phyloP scores from a whole-genome alignment of 768 basidiomycete genomes.

The Chalciporus sphaerocephalus region DNA sequence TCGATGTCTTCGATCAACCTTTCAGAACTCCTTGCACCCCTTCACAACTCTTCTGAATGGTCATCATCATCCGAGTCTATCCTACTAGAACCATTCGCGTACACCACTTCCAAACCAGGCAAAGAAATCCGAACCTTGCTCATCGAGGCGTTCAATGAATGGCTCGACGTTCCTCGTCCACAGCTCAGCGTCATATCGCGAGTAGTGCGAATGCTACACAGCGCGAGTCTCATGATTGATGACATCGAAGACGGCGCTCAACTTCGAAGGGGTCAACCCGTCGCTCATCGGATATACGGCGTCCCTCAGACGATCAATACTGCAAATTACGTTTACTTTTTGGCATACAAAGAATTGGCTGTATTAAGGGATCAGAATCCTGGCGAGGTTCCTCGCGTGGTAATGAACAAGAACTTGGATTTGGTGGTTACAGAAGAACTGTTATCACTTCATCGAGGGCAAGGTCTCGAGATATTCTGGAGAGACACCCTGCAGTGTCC shows the following conservation, averaged over 20 bases:
- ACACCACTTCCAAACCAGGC: constrained; percentile 79
- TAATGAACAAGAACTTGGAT: constrained; percentile 79
- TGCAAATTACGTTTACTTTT: constrained; percentile 95
- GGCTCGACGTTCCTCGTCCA: constrained; percentile 77
- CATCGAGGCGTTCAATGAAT: constrained; percentile 89
- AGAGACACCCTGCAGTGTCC: constrained; percentile 88
- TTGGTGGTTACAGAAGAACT: constrained; percentile 47
- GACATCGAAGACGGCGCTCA: constrained; percentile 93
- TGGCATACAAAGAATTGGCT: constrained; percentile 78
- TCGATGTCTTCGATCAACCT: constrained; percentile 10
- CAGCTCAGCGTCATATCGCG: constrained; percentile 70
- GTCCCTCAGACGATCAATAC: constrained; percentile 96
- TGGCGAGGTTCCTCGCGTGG: constrained; percentile 3
- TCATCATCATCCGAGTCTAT: constrained; percentile 34
- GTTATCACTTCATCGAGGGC: constrained; percentile 87
- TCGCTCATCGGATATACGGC: constrained; percentile 94
- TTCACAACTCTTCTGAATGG: constrained; percentile 21
- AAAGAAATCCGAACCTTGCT: constrained; percentile 88
- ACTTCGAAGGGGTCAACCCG: constrained; percentile 78
- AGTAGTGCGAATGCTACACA: constrained; percentile 92
- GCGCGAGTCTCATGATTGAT: constrained; percentile 90
- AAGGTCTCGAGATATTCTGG: constrained; percentile 94
- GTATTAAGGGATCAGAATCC: constrained; percentile 12
- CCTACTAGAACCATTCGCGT: constrained; percentile 84
- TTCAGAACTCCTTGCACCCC: constrained; percentile 17